Base-by-base conservation (phyloP, 2,329 filamentous ascomycete genomes). In the Aspergillus fischeri region DNA sequence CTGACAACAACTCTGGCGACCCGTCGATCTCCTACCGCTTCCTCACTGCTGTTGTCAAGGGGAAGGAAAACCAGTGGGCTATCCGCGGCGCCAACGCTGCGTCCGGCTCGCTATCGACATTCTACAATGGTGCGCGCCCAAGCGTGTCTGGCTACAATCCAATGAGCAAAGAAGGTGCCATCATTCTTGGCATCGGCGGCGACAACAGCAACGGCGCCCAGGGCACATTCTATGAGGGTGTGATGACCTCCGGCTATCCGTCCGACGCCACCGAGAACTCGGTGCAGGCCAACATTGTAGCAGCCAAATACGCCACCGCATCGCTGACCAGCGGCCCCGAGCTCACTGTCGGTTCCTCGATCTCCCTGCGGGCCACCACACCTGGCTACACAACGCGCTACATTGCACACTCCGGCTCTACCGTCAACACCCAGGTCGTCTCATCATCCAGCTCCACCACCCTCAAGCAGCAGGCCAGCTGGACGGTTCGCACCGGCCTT, bases 101-200 rank as follows among this genome's bases (percentile, higher is more conserved):
- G 0, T 81, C 83, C 0, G 83, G 82, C 17, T 67, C 73, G 3
- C 67, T 88, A 17, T 80, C 81, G 2, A 87, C 85, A 0, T 87
- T 79, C 71, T 88, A 83, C 66, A 81, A 71, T 58, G 85, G 86
- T 4, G 73, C 64, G 1, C 81, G 85, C 3, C 85, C 85, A 3
- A 76, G 35, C n/a, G 64, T 44, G 3, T 60, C 67, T 14, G 84
- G 83, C 9, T 87, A 87, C 71, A 81, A 85, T 67, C 72, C 81
- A 0, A 88, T 88, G 86, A 75, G 65, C 61, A 86, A 87, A 62
- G 85, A 88, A 65, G 85, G 85, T 11, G 81, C 85, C 55, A 85
- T 88, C 48, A 79, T 88, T 57, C 82, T 88, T n/a, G 85, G 86
- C n/a, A 86, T 87, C 54, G 86, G 86, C n/a, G 86, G 86, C 7